Conservation (phyloP, 352 stramenopile genomes). For the Chrysophaeum taylorii region DNA sequence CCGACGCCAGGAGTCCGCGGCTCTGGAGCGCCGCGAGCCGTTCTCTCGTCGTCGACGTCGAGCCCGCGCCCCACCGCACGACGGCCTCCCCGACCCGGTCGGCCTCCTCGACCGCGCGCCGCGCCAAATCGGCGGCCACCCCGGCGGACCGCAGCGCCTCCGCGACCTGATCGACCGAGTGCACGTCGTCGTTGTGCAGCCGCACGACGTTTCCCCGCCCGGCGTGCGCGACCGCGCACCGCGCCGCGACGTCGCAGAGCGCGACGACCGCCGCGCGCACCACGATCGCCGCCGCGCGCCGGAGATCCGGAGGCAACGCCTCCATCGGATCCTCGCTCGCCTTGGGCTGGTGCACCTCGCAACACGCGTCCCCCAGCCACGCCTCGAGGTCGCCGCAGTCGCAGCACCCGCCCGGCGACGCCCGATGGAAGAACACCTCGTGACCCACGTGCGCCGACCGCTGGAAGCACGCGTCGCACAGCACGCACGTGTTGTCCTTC, state of each 20-base stretch:
- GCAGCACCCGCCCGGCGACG: conserved; percentile 73
- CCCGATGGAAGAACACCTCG: conserved; percentile 76
- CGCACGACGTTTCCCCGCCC: conserved; percentile 37
- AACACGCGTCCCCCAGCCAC: conserved; percentile 87
- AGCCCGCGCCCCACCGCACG: not conserved
- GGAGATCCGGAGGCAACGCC: conserved; percentile 34
- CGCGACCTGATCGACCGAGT: conserved; percentile 93
- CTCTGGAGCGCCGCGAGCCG: conserved; percentile 34
- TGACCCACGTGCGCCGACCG: conserved; percentile 84
- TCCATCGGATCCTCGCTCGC: conserved; percentile 25
- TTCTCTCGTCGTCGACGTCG: not conserved
- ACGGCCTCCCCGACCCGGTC: conserved; percentile 43
- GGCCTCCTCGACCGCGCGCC: conserved; percentile 60
- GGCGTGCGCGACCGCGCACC: conserved; percentile 2
- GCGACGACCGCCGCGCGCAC: conserved; percentile 13
- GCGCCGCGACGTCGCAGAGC: not conserved
- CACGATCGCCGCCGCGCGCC: conserved; percentile 27
- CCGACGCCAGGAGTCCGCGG: conserved; percentile 44
- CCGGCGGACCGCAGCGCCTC: conserved; percentile 65
- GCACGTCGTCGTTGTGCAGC: conserved; percentile 95
- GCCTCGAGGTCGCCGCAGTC: conserved; percentile 96
- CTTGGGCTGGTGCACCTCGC: conserved; percentile 61
- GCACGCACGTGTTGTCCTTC: conserved; percentile 89
- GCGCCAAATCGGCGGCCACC: conserved; percentile 50
- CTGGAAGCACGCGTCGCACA: conserved; percentile 89